A percentile compares a stretch with the other conserved stretches of the same genome.
Evolutionary conservation across 2,329 filamentous ascomycete species (phyloP).

Genomic region (Colletotrichum tabaci): DNA sequence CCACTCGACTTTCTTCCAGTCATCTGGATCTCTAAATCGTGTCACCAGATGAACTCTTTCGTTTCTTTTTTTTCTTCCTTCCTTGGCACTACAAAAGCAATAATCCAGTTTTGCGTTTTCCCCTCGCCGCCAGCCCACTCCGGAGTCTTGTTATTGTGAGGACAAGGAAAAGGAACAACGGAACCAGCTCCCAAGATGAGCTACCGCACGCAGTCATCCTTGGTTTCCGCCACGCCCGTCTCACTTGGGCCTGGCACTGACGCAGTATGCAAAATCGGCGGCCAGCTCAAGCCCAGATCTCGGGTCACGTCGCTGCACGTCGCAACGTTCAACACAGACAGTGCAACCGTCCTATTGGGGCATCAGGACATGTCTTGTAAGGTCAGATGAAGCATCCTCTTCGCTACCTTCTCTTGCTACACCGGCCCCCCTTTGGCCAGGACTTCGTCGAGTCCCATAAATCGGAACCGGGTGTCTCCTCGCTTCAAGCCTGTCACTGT

Average conservation of each 20-base stretch:
- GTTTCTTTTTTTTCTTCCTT: slow-evolving; percentile 31
- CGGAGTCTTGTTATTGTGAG: slow-evolving; percentile 1
- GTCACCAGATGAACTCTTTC: slow-evolving; percentile 13
- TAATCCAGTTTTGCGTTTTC: slow-evolving; percentile 4
- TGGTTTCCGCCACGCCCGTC: slow-evolving; percentile 15
- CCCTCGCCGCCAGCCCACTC: slow-evolving; percentile 5
- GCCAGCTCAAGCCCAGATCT: slow-evolving; percentile 1
- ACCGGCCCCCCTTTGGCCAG: neutral
- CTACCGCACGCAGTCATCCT: slow-evolving; percentile 17
- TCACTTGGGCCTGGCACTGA: neutral
- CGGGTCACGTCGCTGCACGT: slow-evolving; percentile 3
- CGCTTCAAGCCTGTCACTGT: slow-evolving; percentile 18
- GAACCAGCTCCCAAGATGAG: slow-evolving; percentile 7
- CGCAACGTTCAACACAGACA: slow-evolving; percentile 19
- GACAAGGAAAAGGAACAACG: slow-evolving; percentile 21
- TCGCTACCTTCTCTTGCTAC: neutral
- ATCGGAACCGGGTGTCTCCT: neutral
- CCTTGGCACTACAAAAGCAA: slow-evolving; percentile 25
- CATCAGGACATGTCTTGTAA: slow-evolving; percentile 3
- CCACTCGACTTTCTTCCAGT: neutral
- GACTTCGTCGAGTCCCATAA: neutral
- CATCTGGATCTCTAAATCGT: neutral
- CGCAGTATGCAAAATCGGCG: slow-evolving; percentile 4
- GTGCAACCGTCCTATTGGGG: slow-evolving; percentile 22
- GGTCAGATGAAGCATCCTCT: slow-evolving; percentile 12